Evolutionary conservation across 1,284 basidiomycete species (phyloP), one percentile per base, ranked within the genome.

Genomic region (Fomes fomentarius): DNA sequence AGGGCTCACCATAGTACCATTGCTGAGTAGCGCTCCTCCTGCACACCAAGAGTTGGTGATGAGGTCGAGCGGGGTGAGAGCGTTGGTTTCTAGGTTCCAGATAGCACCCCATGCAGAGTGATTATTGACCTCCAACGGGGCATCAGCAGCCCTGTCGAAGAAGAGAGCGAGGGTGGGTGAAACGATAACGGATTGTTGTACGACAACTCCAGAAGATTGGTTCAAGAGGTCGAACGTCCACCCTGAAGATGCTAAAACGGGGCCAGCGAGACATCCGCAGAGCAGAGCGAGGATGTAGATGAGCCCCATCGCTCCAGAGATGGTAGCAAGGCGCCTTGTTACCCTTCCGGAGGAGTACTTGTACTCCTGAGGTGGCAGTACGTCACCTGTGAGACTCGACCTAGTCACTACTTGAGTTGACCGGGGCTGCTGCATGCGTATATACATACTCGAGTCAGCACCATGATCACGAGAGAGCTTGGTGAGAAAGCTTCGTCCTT

Each of bases 1-100:
- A n/a, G n/a, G n/a, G n/a, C 64, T 47, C 45, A 76, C 75, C 74
- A 77, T 75, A 12, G 76, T 76, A 6, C 77, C 77, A 43, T 82
- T 81, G 40, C 74, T 75, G 38, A 82, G 66, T 57, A 78, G 28
- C 5, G 50, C 50, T 8, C 50, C 50, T 12, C 74, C 75, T 0
- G 78, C 50, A 35, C 50, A 52, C 50, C 50, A 52, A 12, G 50
- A 52, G 50, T 52, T 52, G 26, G 50, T 52, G 28, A 52, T 31
- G 34, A 52, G 41, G 19, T 52, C 37, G 21, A 52, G 42, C 10
- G 43, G 41, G 1, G 50, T 52, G 28, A 52, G 24, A 12, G 14
- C 44, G 22, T 52, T 21, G 15, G 38, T 71, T 54, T 75, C 65
- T 19, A 77, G 65, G 26, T 54, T 50, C 53, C 53, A 54, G 7